Conservation (phyloP, 2,329 filamentous ascomycete genomes). For the Alternaria triticimaculans region DNA sequence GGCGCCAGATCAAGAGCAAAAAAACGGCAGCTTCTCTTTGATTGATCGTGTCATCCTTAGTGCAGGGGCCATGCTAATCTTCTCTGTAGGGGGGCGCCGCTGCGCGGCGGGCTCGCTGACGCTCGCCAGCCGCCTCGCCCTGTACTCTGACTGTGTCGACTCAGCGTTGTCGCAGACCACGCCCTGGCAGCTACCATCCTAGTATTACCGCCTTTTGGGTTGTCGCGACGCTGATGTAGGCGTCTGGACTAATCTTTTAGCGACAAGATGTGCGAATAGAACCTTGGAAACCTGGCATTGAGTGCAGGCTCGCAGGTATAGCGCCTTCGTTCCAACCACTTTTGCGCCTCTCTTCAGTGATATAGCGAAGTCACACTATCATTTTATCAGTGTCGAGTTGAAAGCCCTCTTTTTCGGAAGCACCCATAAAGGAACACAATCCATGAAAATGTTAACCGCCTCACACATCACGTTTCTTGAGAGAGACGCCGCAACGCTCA, state of each 20-base stretch:
- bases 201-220: neutral
- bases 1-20: slow-evolving; percentile 14
- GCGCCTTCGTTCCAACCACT: neutral
- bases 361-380: neutral
- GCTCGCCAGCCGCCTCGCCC: neutral
- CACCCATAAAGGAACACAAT: neutral
- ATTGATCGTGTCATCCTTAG: slow-evolving; percentile 82
- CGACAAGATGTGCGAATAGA: neutral
- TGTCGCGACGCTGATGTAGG: neutral
- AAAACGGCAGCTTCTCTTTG: slow-evolving; percentile 48
- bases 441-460: neutral
- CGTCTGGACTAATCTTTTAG: neutral
- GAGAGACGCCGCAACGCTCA: neutral
- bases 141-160: neutral
- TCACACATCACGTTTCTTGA: neutral
- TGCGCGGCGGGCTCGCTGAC: neutral
- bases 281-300: neutral
- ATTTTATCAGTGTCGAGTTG: rapidly evolving
- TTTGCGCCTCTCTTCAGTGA: neutral
- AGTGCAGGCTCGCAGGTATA: neutral
- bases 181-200: neutral
- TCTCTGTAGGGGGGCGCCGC: neutral
- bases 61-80: slow-evolving; percentile 64
- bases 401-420: neutral
- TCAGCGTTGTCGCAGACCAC: neutral